phyloP scores from a whole-genome alignment of 106 monocot genomes.

The Allium fistulosum region DNA sequence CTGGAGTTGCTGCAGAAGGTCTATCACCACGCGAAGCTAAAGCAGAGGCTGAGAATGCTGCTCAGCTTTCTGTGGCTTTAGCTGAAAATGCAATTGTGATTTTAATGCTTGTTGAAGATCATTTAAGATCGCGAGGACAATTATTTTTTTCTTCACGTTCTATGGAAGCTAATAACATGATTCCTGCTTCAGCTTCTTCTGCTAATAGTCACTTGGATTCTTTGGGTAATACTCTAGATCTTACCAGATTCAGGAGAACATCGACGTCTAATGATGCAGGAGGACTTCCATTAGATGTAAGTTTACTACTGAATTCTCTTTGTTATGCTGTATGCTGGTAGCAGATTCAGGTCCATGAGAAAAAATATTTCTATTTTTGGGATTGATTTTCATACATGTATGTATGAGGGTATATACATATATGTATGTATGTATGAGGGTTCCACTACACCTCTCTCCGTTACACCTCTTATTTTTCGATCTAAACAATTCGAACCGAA shows the following conservation, averaged over 20 bases:
- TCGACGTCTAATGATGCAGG: conserved; percentile 50
- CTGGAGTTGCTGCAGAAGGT: conserved; percentile 96
- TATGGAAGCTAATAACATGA: conserved; percentile 15
- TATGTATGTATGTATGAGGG: too few species aligned
- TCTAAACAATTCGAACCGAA: too few species aligned
- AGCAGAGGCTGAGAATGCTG: conserved; percentile 85
- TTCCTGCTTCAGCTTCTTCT: conserved; percentile 22
- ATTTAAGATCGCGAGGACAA: conserved; percentile 78
- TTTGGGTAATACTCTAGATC: conserved; percentile 32
- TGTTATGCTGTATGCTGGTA: too few species aligned
- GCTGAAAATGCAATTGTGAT: conserved; percentile 97
- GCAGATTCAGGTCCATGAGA: too few species aligned
- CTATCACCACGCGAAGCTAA: conserved; percentile 81
- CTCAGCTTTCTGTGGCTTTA: conserved; percentile 81
- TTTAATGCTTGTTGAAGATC: conserved; percentile 97
- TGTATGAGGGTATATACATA: too few species aligned
- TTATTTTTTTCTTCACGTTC: conserved; percentile 30
- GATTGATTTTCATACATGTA: too few species aligned
- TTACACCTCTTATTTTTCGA: too few species aligned
- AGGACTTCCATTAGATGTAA: conserved; percentile 87
- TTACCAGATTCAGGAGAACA: conserved; percentile 23
- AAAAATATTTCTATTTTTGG: too few species aligned
- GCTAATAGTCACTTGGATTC: conserved; percentile 37
- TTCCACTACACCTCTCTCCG: too few species aligned
- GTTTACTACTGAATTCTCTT: conserved; percentile 13